Conservation (phyloP, 1,139 yeast genomes). For the Candida sojae region DNA sequence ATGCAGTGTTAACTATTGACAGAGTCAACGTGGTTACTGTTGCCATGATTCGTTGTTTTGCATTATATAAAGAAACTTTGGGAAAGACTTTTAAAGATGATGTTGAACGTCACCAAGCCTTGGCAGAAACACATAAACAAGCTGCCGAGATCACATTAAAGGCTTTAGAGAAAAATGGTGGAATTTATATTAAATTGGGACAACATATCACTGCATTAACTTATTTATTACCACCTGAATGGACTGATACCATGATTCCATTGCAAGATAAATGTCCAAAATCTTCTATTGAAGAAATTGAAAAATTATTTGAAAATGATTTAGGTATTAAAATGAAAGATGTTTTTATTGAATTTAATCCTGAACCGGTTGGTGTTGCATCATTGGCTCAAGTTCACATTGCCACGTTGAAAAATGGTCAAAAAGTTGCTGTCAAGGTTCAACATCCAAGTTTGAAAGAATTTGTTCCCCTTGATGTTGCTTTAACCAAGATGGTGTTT, state of each 20-base stretch:
- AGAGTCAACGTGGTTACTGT: slow-evolving; percentile 64
- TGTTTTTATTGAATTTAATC: slow-evolving; percentile 65
- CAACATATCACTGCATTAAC: slow-evolving; percentile 94
- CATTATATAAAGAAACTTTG: slow-evolving; percentile 61
- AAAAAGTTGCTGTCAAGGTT: slow-evolving; percentile 87
- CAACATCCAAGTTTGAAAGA: slow-evolving; percentile 90
- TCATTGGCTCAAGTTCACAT: slow-evolving; percentile 94
- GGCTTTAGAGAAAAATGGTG: slow-evolving; percentile 87
- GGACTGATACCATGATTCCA: slow-evolving; percentile 96
- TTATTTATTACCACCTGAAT: slow-evolving; percentile 84
- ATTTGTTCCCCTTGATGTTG: slow-evolving; percentile 88
- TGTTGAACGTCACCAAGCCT: slow-evolving; percentile 54
- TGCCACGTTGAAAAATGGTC: slow-evolving; percentile 66
- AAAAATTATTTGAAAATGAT: slow-evolving; percentile 65
- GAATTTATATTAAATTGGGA: slow-evolving; percentile 90
- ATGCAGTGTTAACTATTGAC: slow-evolving; percentile 42
- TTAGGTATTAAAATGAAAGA: slow-evolving; percentile 65
- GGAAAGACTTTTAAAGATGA: slow-evolving; percentile 44
- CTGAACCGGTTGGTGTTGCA: slow-evolving; percentile 88
- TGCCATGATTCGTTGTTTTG: slow-evolving; percentile 66
- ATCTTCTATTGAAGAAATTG: slow-evolving; percentile 70
- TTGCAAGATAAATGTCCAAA: slow-evolving; percentile 89
- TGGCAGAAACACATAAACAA: slow-evolving; percentile 59
- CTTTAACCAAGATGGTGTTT: slow-evolving; percentile 77
- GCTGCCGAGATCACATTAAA: slow-evolving; percentile 80